These are phyloP conservation scores for Danielia reshetovae DNA, from an alignment of 805 yeast genomes.

Conservation along the genomic window DNA sequence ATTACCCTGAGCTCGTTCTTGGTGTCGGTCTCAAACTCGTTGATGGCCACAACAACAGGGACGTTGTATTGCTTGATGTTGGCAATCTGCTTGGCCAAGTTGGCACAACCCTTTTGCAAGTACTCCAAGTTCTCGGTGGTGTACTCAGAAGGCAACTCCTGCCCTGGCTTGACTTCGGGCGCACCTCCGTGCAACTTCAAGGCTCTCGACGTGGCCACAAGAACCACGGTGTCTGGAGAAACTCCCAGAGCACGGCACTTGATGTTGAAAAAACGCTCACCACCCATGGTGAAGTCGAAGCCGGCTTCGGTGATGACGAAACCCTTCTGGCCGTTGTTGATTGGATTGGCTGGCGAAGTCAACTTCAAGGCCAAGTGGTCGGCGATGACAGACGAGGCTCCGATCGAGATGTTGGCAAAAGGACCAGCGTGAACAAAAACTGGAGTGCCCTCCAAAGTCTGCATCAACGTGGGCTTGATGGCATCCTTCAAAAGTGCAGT, in stretches of 20 bases:
- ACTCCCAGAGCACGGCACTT: slow-evolving; percentile 91
- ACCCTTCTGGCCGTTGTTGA: slow-evolving; percentile 53
- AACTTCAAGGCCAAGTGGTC: slow-evolving; percentile 90
- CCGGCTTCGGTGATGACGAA: slow-evolving; percentile 98
- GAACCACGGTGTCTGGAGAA: slow-evolving; percentile 83
- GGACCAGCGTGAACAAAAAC: slow-evolving; percentile 98
- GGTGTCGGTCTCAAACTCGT: slow-evolving; percentile 80
- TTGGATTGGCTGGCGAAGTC: slow-evolving; percentile 50
- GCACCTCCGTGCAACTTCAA: slow-evolving; percentile 97
- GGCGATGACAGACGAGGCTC: slow-evolving; percentile 92
- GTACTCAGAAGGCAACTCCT: slow-evolving; percentile 78
- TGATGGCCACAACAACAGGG: slow-evolving; percentile 94
- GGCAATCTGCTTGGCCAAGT: slow-evolving; percentile 83
- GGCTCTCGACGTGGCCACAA: slow-evolving; percentile 97
- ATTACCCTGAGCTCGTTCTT: slow-evolving; percentile 76
- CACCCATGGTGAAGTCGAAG: slow-evolving; percentile 98
- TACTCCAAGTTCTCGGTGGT: slow-evolving; percentile 74
- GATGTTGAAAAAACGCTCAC: slow-evolving; percentile 93
- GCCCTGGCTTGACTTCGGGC: slow-evolving; percentile 94
- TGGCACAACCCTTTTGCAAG: slow-evolving; percentile 76
- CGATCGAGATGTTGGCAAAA: slow-evolving; percentile 94
- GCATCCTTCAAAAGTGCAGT: slow-evolving; percentile 95
- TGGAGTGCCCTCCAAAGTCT: slow-evolving; percentile 95
- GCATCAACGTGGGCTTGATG: slow-evolving; percentile 94
- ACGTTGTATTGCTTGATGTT: slow-evolving; percentile 82